Conservation (phyloP, 2,329 filamentous ascomycete genomes). For the Endocalyx cinctus region DNA sequence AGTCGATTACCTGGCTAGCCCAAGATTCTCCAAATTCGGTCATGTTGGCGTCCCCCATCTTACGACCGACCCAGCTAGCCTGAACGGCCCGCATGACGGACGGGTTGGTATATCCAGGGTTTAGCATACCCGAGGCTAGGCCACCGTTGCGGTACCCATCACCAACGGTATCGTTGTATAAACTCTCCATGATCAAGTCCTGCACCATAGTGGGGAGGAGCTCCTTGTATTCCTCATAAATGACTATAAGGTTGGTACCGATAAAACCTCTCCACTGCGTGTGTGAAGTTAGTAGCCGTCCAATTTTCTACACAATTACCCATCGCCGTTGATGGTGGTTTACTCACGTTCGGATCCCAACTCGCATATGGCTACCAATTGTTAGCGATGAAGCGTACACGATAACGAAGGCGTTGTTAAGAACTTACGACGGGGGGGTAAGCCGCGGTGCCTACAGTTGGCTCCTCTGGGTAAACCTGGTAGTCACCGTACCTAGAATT, state of each 20-base stretch:
- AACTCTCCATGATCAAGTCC: conserved; percentile 36
- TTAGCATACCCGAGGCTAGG: conserved; percentile 47
- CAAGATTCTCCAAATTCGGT: conserved; percentile 43
- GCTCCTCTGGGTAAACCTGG: conserved; percentile 43
- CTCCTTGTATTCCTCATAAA: conserved; percentile 43
- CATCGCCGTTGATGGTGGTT: too few relatives aligned
- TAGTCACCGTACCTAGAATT: conserved; percentile 32
- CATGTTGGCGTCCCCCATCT: conserved; percentile 43
- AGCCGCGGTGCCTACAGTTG: conserved; percentile 38
- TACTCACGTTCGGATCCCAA: conserved; percentile 44
- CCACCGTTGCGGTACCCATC: conserved; percentile 50
- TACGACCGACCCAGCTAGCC: conserved; percentile 43
- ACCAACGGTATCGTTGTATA: conserved; percentile 44
- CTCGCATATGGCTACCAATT: conserved; percentile 33
- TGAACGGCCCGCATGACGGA: conserved; percentile 47
- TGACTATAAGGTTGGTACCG: conserved; percentile 44
- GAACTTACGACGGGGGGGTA: conserved; percentile 33
- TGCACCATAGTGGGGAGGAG: conserved; percentile 23
- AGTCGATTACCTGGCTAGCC: conserved; percentile 41
- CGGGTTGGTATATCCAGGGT: conserved; percentile 46
- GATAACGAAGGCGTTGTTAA: neutral
- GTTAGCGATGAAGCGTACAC: too few relatives aligned
- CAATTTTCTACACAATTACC: too few relatives aligned
- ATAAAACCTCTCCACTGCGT: conserved; percentile 46
- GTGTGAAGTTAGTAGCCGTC: neutral